Base-by-base conservation (phyloP, 2,329 filamentous ascomycete species). In the Apiospora aurea region DNA sequence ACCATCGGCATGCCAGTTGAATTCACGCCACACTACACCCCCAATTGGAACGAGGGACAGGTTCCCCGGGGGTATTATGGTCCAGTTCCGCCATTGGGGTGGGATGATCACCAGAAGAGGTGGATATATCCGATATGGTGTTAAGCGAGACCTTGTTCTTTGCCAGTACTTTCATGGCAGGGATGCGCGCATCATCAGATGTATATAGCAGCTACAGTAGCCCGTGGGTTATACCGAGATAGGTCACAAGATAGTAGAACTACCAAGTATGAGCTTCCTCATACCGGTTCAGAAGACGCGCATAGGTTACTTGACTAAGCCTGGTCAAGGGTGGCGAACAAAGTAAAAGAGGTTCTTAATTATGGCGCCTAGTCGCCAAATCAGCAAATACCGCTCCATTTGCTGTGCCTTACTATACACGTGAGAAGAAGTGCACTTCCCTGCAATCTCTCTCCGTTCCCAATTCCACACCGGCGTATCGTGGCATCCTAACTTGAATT, bases 401-500 rank as follows among this genome's bases (percentile, higher is more conserved):
- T 69, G 24, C 14, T 53, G 34, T 69, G 68, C 49, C 68, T 8
- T 69, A 69, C 51, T 69, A 38, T 69, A 69, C 68, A 69, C 43
- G 41, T 29, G n/a, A 29, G 61, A 41, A 47, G 10, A 46, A 16
- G n/a, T 68, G 43, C 46, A 24, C 14, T 29, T 7, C 21, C 43
- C 41, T 29, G 41, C 46, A 47, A 68, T 1, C 24, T 46, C 43
- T 21, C 18, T 46, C n/a, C 38, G n/a, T 29, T 29, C n/a, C 67
- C 38, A 16, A 6, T 47, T 18, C 67, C 21, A 29, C 67, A 14
- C 26, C 29, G 10, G 4, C 7, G 18, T 68, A 41, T 41, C 21
- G 57, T 64, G 21, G 29, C n/a, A n/a, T 21, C 34, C 57, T 14
- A 8, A n/a, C 66, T 46, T 26, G n/a, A 16, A 18, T 46, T 43